These are phyloP conservation scores for Fusarium pininemorale DNA, from an alignment of 2,329 filamentous ascomycete genomes.

Conservation along the genomic window DNA sequence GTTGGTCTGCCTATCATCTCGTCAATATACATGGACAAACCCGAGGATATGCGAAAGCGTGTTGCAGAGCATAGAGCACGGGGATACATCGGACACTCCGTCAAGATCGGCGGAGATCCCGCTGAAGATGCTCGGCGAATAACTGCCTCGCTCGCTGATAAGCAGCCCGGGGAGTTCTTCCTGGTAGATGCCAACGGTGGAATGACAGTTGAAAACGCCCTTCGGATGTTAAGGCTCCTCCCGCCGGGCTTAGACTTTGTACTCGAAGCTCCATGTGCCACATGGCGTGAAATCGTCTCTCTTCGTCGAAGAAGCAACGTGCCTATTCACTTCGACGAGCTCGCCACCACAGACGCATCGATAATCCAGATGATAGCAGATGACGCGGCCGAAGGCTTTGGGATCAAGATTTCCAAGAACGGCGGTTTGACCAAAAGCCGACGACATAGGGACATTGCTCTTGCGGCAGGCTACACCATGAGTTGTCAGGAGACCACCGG, in stretches of 20 bases:
- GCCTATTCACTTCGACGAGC: conserved; percentile 30
- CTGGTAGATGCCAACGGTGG: conserved; percentile 29
- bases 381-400: conserved; percentile 29
- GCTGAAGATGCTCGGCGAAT: conserved; percentile 21
- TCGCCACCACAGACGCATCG: conserved; percentile 23
- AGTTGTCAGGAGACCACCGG: conserved; percentile 30
- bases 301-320: conserved; percentile 19
- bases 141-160: conserved; percentile 22
- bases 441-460: conserved; percentile 26
- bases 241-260: conserved; percentile 31
- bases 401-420: conserved; percentile 34
- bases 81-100: conserved; percentile 23
- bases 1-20: conserved; percentile 27
- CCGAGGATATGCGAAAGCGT: conserved; percentile 25
- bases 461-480: conserved; percentile 31
- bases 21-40: conserved; percentile 26
- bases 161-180: conserved; percentile 29
- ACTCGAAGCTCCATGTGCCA: conserved; percentile 32
- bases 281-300: conserved; percentile 22
- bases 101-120: conserved; percentile 31
- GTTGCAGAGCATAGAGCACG: conserved; percentile 15
- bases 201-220: conserved; percentile 26
- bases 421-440: conserved; percentile 27
- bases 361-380: conserved; percentile 26
- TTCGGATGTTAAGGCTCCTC: conserved; percentile 29